phyloP scores from a whole-genome alignment of 2,329 filamentous ascomycete genomes.

The Ceratocystiopsis brevicomis region DNA sequence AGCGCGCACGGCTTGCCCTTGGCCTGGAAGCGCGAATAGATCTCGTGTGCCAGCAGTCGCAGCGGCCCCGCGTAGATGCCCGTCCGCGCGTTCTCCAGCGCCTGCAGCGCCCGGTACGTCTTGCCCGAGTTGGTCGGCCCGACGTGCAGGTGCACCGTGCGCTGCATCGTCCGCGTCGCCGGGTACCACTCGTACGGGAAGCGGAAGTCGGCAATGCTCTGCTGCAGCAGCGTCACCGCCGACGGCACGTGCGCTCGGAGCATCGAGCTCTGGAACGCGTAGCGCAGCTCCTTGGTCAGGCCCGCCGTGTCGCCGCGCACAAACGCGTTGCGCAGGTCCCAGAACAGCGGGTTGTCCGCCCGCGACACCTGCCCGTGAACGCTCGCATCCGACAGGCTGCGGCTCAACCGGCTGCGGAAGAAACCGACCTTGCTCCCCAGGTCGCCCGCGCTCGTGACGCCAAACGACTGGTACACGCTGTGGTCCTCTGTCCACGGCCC shows the following conservation, averaged over 20 bases:
- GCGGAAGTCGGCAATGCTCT: conserved; percentile 59
- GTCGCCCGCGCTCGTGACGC: conserved; percentile 20
- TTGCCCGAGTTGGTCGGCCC: conserved; percentile 97
- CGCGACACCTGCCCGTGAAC: conserved; percentile 19
- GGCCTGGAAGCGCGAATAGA: conserved; percentile 71
- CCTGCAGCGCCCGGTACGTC: conserved; percentile 82
- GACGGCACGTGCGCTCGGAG: conserved; percentile 37
- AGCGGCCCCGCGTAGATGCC: conserved; percentile 87
- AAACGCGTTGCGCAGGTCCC: conserved; percentile 40
- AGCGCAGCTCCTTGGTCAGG: conserved; percentile 40
- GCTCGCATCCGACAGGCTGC: conserved; percentile 25
- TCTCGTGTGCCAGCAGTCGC: conserved; percentile 75
- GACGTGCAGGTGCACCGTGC: conserved; percentile 80
- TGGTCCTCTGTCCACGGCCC: conserved; percentile 11
- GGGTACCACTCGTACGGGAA: conserved; percentile 88
- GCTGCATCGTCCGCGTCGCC: conserved; percentile 56
- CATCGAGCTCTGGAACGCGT: conserved; percentile 48
- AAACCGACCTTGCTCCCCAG: conserved; percentile 24
- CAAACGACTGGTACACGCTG: conserved; percentile 16
- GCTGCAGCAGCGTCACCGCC: conserved; percentile 34
- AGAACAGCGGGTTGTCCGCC: conserved; percentile 34
- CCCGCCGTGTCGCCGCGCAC: conserved; percentile 30
- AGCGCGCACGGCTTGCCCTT: conserved; percentile 62
- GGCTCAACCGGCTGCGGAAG: conserved; percentile 26
- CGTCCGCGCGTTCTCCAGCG: conserved; percentile 52